A percentile compares a stretch with the other conserved stretches of the same genome.
Conservation (phyloP, 208 protist species). For the Acanthamoeba sp. region DNA sequence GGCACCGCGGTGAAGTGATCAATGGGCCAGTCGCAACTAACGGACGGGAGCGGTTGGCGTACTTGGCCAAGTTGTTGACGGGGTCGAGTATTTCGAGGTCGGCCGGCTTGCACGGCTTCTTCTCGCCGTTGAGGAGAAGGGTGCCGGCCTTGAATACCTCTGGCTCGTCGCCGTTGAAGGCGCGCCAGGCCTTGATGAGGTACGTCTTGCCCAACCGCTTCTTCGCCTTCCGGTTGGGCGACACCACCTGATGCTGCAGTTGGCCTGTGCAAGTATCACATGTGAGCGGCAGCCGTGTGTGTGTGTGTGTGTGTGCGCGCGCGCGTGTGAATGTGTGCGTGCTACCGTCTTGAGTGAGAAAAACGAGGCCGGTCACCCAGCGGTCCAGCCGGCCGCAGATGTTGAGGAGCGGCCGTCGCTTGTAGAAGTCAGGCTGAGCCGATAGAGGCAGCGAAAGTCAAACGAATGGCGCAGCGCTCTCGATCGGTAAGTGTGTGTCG, state of each 20-base stretch:
- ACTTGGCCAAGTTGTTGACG: conserved; percentile 35
- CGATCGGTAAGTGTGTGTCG: not conserved
- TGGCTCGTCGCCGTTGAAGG: not conserved
- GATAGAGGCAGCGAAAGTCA: not conserved
- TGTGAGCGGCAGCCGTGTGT: not conserved
- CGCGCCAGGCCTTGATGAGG: not conserved
- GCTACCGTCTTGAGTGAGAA: conserved; percentile 37
- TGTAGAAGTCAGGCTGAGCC: not conserved
- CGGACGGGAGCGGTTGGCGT: too few species aligned
- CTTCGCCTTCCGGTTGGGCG: conserved; percentile 23
- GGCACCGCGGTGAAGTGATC: not conserved
- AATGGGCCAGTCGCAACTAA: too few species aligned
- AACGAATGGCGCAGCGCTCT: too few species aligned
- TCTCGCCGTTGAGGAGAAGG: conserved; percentile 7
- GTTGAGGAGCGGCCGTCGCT: conserved; percentile 2
- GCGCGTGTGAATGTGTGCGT: not conserved
- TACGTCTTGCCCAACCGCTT: conserved; percentile 39
- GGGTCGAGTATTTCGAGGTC: conserved; percentile 44
- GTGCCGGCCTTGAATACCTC: conserved; percentile 26
- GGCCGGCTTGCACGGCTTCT: conserved; percentile 3
- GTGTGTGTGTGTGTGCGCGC: not conserved
- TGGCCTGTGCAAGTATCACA: not conserved
- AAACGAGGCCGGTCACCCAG: conserved; percentile 59
- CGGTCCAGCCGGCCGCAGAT: conserved; percentile 55
- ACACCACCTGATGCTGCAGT: conserved; percentile 47